Evolutionary conservation across 2,329 filamentous ascomycete species (phyloP).

Genomic region (Pyricularia sp.): DNA sequence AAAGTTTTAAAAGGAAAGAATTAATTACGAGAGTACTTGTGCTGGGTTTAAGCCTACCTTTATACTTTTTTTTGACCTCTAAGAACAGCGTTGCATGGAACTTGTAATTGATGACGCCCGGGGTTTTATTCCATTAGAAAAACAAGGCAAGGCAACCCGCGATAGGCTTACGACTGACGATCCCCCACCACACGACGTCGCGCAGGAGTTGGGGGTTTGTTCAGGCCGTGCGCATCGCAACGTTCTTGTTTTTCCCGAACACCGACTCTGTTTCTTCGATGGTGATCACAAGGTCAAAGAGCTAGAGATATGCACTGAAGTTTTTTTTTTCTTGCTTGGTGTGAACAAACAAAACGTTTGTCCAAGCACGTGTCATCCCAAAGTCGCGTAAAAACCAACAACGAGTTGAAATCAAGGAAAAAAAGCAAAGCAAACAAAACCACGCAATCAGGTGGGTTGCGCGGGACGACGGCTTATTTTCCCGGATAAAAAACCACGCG

Average conservation of each 20-base stretch:
- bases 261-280: neutral
- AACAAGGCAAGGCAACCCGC: neutral
- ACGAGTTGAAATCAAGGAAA: neutral
- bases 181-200: neutral
- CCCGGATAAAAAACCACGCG: no score
- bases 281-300: neutral
- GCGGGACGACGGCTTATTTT: neutral
- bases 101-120: neutral
- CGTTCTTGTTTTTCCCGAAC: neutral
- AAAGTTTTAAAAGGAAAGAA: no score
- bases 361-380: neutral
- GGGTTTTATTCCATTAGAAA: neutral
- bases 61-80: neutral
- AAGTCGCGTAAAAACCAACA: neutral
- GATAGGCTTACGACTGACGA: neutral
- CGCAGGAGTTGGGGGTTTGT: neutral
- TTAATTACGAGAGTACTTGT: no score
- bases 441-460: neutral
- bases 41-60: no score
- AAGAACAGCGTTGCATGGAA: neutral
- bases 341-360: neutral
- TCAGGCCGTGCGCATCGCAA: no score
- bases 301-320: neutral
- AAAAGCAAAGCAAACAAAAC: neutral
- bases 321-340: no score